Evolutionary conservation across 768 basidiomycete species (phyloP).

Genomic region (Lactarius tabidus): DNA sequence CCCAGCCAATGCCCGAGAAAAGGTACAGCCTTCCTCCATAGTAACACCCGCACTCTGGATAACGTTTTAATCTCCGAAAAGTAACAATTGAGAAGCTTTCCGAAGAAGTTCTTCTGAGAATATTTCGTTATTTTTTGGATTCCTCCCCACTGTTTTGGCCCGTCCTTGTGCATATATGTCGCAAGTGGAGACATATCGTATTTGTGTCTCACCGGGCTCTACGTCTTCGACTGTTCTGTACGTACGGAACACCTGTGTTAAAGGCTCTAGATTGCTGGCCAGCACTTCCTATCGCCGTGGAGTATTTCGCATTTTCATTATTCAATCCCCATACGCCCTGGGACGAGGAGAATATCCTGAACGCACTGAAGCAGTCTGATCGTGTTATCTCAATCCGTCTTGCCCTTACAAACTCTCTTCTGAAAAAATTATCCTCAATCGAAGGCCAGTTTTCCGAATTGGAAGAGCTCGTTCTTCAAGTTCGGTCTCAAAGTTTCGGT

Average conservation of each 20-base stretch:
- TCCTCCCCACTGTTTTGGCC: background rate
- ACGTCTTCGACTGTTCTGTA: background rate
- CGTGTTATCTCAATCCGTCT: background rate
- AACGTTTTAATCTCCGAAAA: background rate
- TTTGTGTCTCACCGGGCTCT: background rate
- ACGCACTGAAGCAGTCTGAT: background rate
- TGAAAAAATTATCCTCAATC: background rate
- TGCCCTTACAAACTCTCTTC: background rate
- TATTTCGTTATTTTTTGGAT: background rate
- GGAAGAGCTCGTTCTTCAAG: background rate
- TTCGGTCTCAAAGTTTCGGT: background rate
- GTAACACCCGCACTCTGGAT: background rate
- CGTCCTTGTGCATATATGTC: background rate
- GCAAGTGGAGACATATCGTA: background rate
- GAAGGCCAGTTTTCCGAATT: background rate
- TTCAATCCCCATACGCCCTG: background rate
- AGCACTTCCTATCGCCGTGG: background rate
- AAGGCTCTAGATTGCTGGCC: too few species aligned
- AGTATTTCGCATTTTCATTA: background rate
- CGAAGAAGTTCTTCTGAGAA: background rate
- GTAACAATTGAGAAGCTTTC: background rate
- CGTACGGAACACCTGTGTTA: too few species aligned
- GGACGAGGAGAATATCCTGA: background rate
- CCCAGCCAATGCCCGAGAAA: background rate
- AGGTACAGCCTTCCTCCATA: background rate